Base-by-base conservation (phyloP, 2,329 filamentous ascomycete genomes). In the Sarocladium brachiariae region DNA sequence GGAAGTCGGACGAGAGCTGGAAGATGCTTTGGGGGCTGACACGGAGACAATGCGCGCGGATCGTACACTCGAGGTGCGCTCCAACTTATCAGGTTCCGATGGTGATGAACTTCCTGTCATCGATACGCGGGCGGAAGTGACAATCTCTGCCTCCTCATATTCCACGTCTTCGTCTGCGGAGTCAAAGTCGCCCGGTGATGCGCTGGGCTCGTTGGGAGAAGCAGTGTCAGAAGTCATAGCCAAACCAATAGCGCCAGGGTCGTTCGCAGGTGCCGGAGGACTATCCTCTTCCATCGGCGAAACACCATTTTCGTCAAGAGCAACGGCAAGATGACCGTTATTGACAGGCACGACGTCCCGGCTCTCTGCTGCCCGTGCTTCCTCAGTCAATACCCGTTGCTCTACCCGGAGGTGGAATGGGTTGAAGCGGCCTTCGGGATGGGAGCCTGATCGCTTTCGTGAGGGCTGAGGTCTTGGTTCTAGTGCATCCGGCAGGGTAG, bases 41-140 rank as follows among this genome's bases (percentile, higher is more conserved):
- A 82, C 78, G 31, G 82, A 78, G 23, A 82, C 76, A 31, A 83
- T 67, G n/a, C 79, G 75, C 31, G 76, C 74, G 2, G 78, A 81
- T 53, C 74, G 73, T 16, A 79, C 68, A 56, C 77, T 80, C 2
- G 74, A 57, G 60, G 73, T 57, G 66, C 61, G 55, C 18, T 49
- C 46, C 31, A 49, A 18, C 56, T 68, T 55, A 24, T 68, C 69
- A 35, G 66, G 64, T 7, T 81, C 77, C 1, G 76, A 76, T 2
- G 75, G 74, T 1, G 70, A 70, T 55, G 72, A 72, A 30, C 76
- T 76, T 4, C 46, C 46, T 25, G 30, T n/a, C 23, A 80, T 71
- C 3, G 78, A 82, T 8, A 82, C 69, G 31, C 78, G 70, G 3
- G 77, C 73, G 0, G 78, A 79, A 0, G 75, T 81, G 50, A 82